phyloP scores from a whole-genome alignment of 805 yeast genomes.

The Dipodascus geniculatus region DNA sequence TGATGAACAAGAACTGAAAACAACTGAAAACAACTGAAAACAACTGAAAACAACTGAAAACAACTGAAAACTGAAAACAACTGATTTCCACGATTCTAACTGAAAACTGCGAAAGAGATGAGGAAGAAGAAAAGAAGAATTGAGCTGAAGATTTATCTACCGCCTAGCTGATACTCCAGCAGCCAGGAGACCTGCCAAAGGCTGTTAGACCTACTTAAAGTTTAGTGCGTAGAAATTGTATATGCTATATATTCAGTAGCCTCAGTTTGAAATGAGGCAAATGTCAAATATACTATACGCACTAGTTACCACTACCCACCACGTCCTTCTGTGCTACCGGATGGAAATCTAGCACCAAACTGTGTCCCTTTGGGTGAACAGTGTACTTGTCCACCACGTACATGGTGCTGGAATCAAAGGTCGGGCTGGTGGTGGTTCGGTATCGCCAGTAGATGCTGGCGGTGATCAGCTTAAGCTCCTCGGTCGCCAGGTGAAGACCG shows the following conservation, averaged over 20 bases:
- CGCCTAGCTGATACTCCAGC: too few species aligned
- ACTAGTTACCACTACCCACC: background rate
- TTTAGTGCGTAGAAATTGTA: background rate
- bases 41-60: too few species aligned
- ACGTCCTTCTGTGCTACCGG: background rate
- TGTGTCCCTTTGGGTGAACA: slow-evolving; percentile 39
- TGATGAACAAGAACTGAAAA: too few species aligned
- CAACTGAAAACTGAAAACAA: too few species aligned
- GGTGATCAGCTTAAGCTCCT: slow-evolving; percentile 49
- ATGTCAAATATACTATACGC: background rate
- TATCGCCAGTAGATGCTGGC: slow-evolving; percentile 34
- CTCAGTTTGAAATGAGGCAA: slow-evolving; percentile 1
- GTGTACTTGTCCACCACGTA: slow-evolving; percentile 46
- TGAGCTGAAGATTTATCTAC: too few species aligned
- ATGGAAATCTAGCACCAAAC: slow-evolving; percentile 36
- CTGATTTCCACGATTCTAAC: too few species aligned
- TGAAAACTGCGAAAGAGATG: too few species aligned
- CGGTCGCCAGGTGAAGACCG: slow-evolving; percentile 56
- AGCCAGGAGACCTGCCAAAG: too few species aligned
- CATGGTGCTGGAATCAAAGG: slow-evolving; percentile 40
- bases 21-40: too few species aligned
- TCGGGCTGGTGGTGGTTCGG: slow-evolving; percentile 9
- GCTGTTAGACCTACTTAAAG: background rate
- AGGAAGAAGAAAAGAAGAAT: background rate
- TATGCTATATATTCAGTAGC: background rate